phyloP scores from a whole-genome alignment of 2,329 filamentous ascomycete genomes.

The Sphaceloma murrayae region DNA sequence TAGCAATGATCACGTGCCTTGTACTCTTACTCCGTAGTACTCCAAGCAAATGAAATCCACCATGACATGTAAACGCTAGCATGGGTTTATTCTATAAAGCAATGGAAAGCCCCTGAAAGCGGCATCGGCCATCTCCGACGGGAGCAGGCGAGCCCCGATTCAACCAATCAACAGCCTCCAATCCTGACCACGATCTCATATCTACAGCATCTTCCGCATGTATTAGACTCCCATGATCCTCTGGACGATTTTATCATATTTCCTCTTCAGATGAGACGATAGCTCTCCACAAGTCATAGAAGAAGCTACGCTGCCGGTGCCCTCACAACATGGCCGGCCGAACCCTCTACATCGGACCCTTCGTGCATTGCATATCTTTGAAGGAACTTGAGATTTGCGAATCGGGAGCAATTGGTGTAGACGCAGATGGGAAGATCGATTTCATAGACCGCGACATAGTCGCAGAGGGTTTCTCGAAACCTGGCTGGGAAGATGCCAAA shows the following conservation, averaged over 20 bases:
- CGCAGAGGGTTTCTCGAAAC: too few species aligned
- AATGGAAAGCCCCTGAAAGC: constrained; percentile 5
- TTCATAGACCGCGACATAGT: too few species aligned
- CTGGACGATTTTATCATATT: too few species aligned
- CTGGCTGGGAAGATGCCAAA: constrained; percentile 36
- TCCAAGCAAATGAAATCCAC: neutral
- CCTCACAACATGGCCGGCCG: constrained; percentile 20
- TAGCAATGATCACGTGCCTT: too few species aligned
- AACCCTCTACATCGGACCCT: constrained; percentile 50
- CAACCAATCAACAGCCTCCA: constrained; percentile 6
- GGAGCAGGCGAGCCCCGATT: neutral
- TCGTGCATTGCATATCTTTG: constrained; percentile 47
- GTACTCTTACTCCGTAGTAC: too few species aligned
- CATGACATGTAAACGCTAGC: too few species aligned
- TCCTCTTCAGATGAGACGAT: too few species aligned
- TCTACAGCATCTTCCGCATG: neutral
- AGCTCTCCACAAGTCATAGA: too few species aligned
- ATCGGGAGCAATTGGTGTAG: constrained; percentile 42
- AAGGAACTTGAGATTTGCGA: constrained; percentile 41
- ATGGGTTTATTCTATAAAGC: too few species aligned
- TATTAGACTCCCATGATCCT: too few species aligned
- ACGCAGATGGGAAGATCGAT: constrained; percentile 43
- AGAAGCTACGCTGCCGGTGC: too few species aligned
- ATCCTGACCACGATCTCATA: neutral
- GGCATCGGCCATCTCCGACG: constrained; percentile 15